Base-by-base conservation (phyloP, 352 stramenopile genomes). In the Blastocystis sp. region DNA sequence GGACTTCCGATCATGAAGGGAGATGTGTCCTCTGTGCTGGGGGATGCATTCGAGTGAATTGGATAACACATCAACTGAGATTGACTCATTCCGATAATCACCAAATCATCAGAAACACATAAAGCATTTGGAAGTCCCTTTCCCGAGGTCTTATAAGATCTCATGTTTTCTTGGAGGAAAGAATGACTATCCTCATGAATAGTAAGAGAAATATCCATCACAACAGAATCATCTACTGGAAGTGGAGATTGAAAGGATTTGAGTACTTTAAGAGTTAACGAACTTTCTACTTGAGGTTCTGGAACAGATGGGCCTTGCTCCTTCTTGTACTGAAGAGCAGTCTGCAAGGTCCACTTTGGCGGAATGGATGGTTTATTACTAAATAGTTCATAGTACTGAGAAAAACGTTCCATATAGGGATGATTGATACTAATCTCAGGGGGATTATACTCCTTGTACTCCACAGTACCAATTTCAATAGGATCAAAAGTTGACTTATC, bases 11-110 rank as follows among this genome's bases (percentile, higher is more conserved):
- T 27, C 7, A 44, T 30, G n/a, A 68, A 51, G 1, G 73, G 73
- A 24, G 62, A 75, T 0, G 33, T 13, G 22, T 59, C 68, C 6
- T 24, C 17, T 22, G 68, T 30, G 42, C 7, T 53, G 24, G 35
- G 24, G 62, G 62, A 5, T 13, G 27, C 7, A 51, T 19, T 24
- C 0, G 24, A 35, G 3, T 19, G 24, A 22, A 54, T 37, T 19
- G 73, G 73, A 15, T 66, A 84, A 37, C 57, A 84, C 53, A 84
- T 54, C 42, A 84, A 19, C 22, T 64, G 73, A 0, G 73, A 84
- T 51, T 64, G 66, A 37, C 22, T 68, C 73, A 84, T 84, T 13
- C 73, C 73, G 9, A 84, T n/a, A 37, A 64, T 48, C 4, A 84
- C 5, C 6, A 22, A 17, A 24, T 33, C 27, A 37, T 27, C 13